Percentiles rank a stretch among this genome's conserved stretches.
Conservation (phyloP, 148 eudicot genomes). For the Oxyria digyna region DNA sequence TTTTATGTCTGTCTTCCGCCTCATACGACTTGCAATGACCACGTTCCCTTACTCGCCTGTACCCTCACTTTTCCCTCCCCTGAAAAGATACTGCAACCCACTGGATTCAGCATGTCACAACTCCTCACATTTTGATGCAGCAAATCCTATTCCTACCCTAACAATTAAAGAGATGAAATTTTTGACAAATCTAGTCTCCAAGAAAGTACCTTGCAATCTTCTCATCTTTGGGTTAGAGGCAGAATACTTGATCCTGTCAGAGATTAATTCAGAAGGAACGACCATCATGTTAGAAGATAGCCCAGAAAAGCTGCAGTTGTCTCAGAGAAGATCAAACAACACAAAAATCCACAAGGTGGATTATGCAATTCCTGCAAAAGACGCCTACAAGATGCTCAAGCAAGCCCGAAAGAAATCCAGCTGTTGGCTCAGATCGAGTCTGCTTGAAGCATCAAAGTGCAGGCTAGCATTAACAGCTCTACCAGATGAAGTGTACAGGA, state of each 20-base stretch:
- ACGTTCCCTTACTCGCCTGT: no score
- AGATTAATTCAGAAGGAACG: conserved; percentile 45
- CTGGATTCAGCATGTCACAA: not conserved
- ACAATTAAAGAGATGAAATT: conserved; percentile 51
- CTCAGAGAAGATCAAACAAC: conserved; percentile 18
- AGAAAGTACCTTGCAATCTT: conserved; percentile 63
- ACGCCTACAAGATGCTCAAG: conserved; percentile 61
- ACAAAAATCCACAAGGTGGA: conserved; percentile 35
- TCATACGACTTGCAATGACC: conserved; percentile 36
- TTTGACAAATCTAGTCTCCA: conserved; percentile 35
- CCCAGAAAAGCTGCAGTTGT: conserved; percentile 17
- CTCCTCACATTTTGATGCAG: not conserved
- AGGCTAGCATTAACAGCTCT: conserved; percentile 39
- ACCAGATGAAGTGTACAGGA: conserved; percentile 45
- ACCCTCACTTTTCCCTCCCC: no score
- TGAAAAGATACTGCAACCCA: not conserved
- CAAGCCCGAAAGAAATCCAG: conserved; percentile 37
- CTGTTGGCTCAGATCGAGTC: conserved; percentile 24
- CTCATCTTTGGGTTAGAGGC: conserved; percentile 68
- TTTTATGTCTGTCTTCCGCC: conserved; percentile 48
- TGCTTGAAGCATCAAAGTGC: conserved; percentile 33
- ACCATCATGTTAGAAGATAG: conserved; percentile 54
- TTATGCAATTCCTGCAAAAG: conserved; percentile 46
- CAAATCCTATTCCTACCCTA: conserved; percentile 3
- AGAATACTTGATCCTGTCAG: conserved; percentile 37